phyloP scores from a whole-genome alignment of 2,329 filamentous ascomycete genomes.

The Bipolaris sorokiniana region DNA sequence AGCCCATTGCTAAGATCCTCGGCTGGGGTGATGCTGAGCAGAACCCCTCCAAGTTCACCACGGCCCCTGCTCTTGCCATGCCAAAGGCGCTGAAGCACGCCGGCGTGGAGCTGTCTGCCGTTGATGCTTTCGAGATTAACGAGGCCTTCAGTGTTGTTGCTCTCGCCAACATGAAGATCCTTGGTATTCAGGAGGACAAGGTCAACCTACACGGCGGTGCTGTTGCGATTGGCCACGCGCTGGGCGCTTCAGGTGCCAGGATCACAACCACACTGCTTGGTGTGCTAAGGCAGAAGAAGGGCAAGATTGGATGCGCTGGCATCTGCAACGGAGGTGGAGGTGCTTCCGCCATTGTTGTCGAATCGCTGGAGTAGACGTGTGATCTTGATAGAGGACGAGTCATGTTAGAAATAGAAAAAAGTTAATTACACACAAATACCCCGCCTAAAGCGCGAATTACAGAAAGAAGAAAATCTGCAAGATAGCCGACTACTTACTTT shows the following conservation, averaged over 20 bases:
- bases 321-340: conserved; percentile 99
- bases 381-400: conserved; percentile 9
- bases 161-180: conserved; percentile 92
- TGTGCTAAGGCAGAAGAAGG: conserved; percentile 87
- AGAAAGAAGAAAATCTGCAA: not conserved
- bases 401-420: conserved; percentile 13
- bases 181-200: conserved; percentile 78
- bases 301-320: conserved; percentile 89
- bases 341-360: conserved; percentile 90
- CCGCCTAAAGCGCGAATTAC: no score
- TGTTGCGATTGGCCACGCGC: conserved; percentile 92
- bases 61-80: conserved; percentile 88
- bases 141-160: conserved; percentile 98
- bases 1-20: conserved; percentile 93
- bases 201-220: conserved; percentile 96
- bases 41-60: conserved; percentile 93
- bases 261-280: conserved; percentile 90
- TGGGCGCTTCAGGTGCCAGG: conserved; percentile 91
- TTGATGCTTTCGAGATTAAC: conserved; percentile 98
- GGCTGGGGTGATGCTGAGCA: conserved; percentile 96
- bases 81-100: conserved; percentile 98
- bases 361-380: conserved; percentile 56
- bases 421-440: not conserved
- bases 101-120: conserved; percentile 73
- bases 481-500: not conserved